Evolutionary conservation across 345 rosid species (phyloP), one percentile per base, ranked within the genome.

Genomic region (Sonneratia caseolaris): DNA sequence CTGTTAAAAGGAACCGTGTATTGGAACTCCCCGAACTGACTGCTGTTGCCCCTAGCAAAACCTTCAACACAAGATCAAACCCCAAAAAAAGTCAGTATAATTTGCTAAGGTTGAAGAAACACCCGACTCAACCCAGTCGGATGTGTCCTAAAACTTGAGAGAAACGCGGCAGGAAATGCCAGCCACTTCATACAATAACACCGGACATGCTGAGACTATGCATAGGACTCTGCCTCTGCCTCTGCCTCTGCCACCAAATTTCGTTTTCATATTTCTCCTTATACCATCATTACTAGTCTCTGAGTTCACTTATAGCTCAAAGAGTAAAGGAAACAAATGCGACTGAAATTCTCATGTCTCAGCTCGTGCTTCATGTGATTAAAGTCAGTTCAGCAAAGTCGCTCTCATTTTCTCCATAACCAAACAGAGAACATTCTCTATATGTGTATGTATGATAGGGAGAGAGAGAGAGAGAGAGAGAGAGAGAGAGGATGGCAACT

Each of bases 21-120:
- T 70, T 71, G 32, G 81, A 73, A 74, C 69, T 80, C 80, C 78
- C 86, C 55, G 84, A 87, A 67, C 77, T 66, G 57, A 81, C 82
- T 38, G 64, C 70, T 47, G 70, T 68, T 15, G 69, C 59, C 66
- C 76, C 42, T 65, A 74, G 72, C 43, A 87, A 70, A 75, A 83
- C 83, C 98, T 92, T 83, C 83, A 78, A 36, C 21, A 64, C 57
- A 66, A 16, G 15, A 66, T 56, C n/a, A 68, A n/a, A 64, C 74
- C 35, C 55, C 45, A 42, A 35, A 53, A 45, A 36, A 68, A 64
- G 27, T 76, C 55, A 70, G 71, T 64, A 35, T 71, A 76, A 73
- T 68, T 68, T 24, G 37, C 14, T 37, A 70, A 45, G 74, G 61
- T 11, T 15, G 70, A 10, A 4, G 27, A 14, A 19, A 55, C 65